Evolutionary conservation across 306 rosid species (phyloP).

Genomic region (Comarum palustre): DNA sequence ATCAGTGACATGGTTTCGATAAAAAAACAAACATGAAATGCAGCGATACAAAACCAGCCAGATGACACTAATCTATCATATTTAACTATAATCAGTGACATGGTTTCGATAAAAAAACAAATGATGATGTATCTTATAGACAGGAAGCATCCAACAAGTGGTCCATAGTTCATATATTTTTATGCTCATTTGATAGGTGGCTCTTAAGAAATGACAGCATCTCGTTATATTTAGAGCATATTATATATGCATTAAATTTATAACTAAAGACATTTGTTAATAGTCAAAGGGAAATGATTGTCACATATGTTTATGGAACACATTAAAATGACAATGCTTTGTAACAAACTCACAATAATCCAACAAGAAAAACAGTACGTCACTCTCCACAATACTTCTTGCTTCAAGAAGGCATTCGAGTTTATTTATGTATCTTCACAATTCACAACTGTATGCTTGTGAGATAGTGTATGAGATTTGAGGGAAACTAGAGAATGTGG

Average conservation of each 20-base stretch:
- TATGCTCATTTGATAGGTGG: neutral
- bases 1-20: too few relatives aligned
- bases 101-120: constrained; percentile 5
- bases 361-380: neutral
- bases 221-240: neutral
- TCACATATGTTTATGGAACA: neutral
- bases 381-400: neutral
- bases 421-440: neutral
- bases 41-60: constrained; percentile 1
- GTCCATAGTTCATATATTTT: neutral
- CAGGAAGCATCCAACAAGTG: constrained; percentile 6
- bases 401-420: neutral
- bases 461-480: too few relatives aligned
- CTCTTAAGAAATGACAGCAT: constrained; percentile 2
- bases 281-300: constrained; percentile 5
- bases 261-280: neutral
- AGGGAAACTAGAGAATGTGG: too few relatives aligned
- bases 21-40: neutral
- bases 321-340: neutral
- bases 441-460: neutral
- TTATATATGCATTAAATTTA: neutral
- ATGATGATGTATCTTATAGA: neutral
- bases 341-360: neutral
- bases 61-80: neutral
- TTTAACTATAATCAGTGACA: neutral